Conservation (phyloP, 306 rosid species). For the Betula pendula region DNA sequence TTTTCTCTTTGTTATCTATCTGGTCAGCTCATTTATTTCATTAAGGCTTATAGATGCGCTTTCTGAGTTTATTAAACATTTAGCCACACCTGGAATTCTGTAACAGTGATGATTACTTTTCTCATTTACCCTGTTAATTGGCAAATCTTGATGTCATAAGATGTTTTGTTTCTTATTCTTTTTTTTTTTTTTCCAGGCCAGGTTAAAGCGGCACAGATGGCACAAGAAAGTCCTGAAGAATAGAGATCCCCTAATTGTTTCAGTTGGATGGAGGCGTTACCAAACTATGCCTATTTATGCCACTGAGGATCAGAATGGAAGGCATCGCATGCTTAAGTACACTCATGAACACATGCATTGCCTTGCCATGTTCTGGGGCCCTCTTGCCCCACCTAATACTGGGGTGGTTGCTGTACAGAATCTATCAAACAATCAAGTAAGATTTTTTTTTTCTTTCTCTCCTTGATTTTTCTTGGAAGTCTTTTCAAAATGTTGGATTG, state of each 20-base stretch:
- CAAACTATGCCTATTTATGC: constrained; percentile 92
- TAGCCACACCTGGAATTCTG: background rate
- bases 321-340: constrained; percentile 92
- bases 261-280: constrained; percentile 97
- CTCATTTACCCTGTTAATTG: background rate
- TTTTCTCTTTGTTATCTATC: background rate
- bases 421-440: constrained; percentile 79
- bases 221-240: constrained; percentile 87
- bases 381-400: constrained; percentile 89
- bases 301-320: constrained; percentile 81
- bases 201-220: constrained; percentile 93
- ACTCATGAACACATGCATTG: constrained; percentile 97
- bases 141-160: background rate
- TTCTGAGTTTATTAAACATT: background rate
- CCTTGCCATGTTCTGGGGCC: constrained; percentile 94
- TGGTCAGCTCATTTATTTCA: background rate
- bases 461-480: constrained; percentile 8
- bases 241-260: constrained; percentile 84
- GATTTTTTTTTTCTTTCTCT: background rate
- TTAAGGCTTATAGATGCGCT: background rate
- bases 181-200: constrained; percentile 56
- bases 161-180: background rate
- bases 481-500: background rate
- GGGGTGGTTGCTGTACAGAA: constrained; percentile 88
- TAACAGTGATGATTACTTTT: background rate